Conservation (phyloP, 768 basidiomycete genomes). For the Macrolepiota fuliginosa region DNA sequence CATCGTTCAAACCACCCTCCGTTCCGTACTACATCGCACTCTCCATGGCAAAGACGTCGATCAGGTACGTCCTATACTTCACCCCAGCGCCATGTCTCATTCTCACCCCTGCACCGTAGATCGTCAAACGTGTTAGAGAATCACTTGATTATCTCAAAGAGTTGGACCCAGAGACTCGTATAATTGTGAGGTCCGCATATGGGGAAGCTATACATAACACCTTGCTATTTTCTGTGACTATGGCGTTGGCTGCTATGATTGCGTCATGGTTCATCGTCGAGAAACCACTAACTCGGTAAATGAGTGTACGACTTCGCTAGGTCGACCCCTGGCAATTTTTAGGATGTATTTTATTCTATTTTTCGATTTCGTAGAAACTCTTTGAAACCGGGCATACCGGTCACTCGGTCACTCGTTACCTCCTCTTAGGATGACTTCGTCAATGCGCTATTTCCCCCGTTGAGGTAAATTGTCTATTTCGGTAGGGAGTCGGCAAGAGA, state of each 20-base stretch:
- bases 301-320: background rate
- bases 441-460: no score
- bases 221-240: conserved; percentile 43
- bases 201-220: conserved; percentile 44
- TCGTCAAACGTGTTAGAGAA: conserved; percentile 46
- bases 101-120: conserved; percentile 29
- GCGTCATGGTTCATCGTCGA: conserved; percentile 54
- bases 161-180: conserved; percentile 34
- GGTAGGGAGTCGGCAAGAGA: no score
- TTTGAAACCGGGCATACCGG: no score
- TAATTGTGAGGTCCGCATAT: conserved; percentile 41
- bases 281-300: conserved; percentile 29
- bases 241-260: conserved; percentile 40
- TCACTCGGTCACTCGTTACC: no score
- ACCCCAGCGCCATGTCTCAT: background rate
- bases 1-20: conserved; percentile 48
- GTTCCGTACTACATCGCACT: conserved; percentile 37
- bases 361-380: no score
- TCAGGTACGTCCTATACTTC: conserved; percentile 37
- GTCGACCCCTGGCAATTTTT: no score
- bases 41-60: conserved; percentile 46
- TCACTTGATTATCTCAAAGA: conserved; percentile 45
- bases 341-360: no score
- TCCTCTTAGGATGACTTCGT: no score
- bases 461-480: no score